Evolutionary conservation across 2,329 filamentous ascomycete genomes (phyloP).

Genomic region (Albifimbria verrucaria): DNA sequence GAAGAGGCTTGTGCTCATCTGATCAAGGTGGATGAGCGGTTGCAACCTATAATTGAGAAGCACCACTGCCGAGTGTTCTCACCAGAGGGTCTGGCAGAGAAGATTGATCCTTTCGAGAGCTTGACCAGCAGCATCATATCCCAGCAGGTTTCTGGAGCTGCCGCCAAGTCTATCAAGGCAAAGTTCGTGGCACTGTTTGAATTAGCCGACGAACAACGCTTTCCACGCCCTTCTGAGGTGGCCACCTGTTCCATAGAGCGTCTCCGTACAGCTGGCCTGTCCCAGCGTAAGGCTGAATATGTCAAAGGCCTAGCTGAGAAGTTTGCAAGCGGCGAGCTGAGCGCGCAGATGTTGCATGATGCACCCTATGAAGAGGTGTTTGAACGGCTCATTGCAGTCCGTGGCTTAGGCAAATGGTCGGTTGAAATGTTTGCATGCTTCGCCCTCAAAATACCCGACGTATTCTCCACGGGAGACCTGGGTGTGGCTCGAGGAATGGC

Average conservation of each 20-base stretch:
- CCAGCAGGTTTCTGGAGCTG: conserved; percentile 92
- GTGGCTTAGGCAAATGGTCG: conserved; percentile 85
- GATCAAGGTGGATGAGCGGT: conserved; percentile 66
- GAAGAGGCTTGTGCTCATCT: conserved; percentile 74
- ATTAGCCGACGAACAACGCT: conserved; percentile 38
- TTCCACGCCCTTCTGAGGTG: conserved; percentile 76
- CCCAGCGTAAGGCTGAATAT: conserved; percentile 94
- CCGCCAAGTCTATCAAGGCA: conserved; percentile 82
- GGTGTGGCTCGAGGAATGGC: conserved; percentile 96
- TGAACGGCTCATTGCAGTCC: conserved; percentile 76
- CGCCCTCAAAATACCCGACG: conserved; percentile 88
- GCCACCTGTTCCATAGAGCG: conserved; percentile 57
- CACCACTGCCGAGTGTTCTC: conserved; percentile 79
- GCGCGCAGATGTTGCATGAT: conserved; percentile 69
- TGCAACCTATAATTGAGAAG: conserved; percentile 68
- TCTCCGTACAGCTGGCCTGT: conserved; percentile 82
- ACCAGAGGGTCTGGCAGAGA: conserved; percentile 75
- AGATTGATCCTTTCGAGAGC: conserved; percentile 82
- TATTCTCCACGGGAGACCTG: conserved; percentile 88
- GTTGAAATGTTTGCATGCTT: conserved; percentile 99
- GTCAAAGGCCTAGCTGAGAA: conserved; percentile 80
- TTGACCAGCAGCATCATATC: conserved; percentile 87
- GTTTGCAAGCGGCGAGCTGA: conserved; percentile 73
- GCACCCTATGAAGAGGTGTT: conserved; percentile 85
- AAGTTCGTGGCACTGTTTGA: conserved; percentile 77